Evolutionary conservation across 768 basidiomycete genomes (phyloP).

Genomic region (Termitomyces sp.): DNA sequence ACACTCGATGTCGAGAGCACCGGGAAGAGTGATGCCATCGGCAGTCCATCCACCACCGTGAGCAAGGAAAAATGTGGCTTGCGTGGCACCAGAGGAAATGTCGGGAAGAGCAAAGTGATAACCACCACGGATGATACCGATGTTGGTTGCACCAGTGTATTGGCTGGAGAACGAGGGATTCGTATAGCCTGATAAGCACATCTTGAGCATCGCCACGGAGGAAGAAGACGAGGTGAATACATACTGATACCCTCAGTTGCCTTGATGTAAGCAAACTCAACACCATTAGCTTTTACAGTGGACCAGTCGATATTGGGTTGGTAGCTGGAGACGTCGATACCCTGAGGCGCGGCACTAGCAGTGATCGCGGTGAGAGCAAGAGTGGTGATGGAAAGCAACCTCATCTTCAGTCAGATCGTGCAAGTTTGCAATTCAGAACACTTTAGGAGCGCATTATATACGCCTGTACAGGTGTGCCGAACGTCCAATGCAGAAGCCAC

Average conservation of each 20-base stretch:
- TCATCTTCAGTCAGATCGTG: slow-evolving; percentile 8
- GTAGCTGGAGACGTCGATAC: slow-evolving; percentile 51
- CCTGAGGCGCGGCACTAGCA: slow-evolving; percentile 29
- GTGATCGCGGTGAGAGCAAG: slow-evolving; percentile 11
- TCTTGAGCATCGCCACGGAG: neutral
- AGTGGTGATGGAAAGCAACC: slow-evolving; percentile 10
- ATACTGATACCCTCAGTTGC: slow-evolving; percentile 44
- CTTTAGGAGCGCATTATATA: neutral
- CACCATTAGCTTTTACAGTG: slow-evolving; percentile 42
- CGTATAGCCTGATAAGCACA: slow-evolving; percentile 24
- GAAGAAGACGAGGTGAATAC: neutral
- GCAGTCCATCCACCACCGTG: slow-evolving; percentile 35
- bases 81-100: slow-evolving; percentile 45
- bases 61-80: slow-evolving; percentile 53
- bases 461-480: too few species aligned
- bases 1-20: slow-evolving; percentile 62
- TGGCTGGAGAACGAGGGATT: slow-evolving; percentile 41
- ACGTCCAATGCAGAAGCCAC: too few species aligned
- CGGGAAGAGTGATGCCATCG: slow-evolving; percentile 45
- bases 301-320: slow-evolving; percentile 48
- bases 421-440: neutral
- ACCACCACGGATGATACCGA: slow-evolving; percentile 50
- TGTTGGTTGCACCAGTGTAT: slow-evolving; percentile 51
- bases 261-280: slow-evolving; percentile 59
- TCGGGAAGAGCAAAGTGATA: slow-evolving; percentile 42